Evolutionary conservation across 73 alveolate genomes (phyloP), one percentile per base, ranked within the genome.

Genomic region (Symbiodinium natans): DNA sequence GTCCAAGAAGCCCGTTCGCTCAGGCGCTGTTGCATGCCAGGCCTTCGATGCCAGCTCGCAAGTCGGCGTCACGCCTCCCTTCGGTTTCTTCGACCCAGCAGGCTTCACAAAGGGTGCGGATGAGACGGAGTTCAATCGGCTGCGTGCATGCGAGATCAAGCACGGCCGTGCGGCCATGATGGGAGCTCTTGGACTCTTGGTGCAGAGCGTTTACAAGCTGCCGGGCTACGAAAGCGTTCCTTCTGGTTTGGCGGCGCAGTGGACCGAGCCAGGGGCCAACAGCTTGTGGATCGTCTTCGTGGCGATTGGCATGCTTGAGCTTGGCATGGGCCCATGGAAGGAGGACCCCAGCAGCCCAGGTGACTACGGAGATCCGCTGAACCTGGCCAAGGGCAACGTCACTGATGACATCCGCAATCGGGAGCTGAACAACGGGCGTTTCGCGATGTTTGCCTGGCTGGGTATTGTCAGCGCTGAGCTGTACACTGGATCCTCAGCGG

Each of bases 391-490:
- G 83, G 83, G 83, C 83, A 71, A 71, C 83, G 36, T 71, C 83
- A 71, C 83, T 25, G 83, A 71, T 71, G 83, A 71, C 83, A 71
- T 71, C 17, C 83, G 83, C 21, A 33, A 36, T 52, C 87, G 87
- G 8, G 87, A 77, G 54, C 52, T 77, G 87, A 77, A 77, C 87
- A 77, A 77, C n/a, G 87, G 87, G 31, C 87, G 87, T 11, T 77
- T 77, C 29, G 87, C 87, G 15, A 77, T 77, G 87, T 77, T 77
- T 38, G 87, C 87, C 43, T 31, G 13, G 31, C 56, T 77, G 31
- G 87, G 87, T 9, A 77, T 77, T 27, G 54, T 77, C 43, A 38
- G 56, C 33, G 87, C 87, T 29, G 87, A 77, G 87, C 87, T 77
- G 29, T 31, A 31, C 87, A 77, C 87, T 15, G 87, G 87, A 7